Evolutionary conservation across 257 asterid genomes (phyloP), one percentile per base, ranked within the genome.

Genomic region (Solanum rostratum): DNA sequence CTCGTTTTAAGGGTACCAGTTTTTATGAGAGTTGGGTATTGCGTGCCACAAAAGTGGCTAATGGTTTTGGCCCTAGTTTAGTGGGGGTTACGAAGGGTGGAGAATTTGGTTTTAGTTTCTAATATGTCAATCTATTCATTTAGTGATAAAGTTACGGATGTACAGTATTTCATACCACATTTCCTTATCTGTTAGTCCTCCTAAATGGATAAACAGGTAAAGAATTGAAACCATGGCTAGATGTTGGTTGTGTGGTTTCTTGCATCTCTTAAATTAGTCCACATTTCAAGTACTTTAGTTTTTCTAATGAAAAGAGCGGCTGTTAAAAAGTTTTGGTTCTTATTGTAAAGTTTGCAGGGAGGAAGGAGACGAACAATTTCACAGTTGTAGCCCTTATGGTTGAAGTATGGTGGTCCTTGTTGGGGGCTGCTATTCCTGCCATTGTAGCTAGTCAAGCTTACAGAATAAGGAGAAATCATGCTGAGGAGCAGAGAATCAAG

Each of bases 321-420:
- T 9, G 60, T 76, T 76, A 49, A 76, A 27, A 14, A 76, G 62
- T 49, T 5, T 49, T 22, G 27, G 27, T 49, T 76, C 60, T 14
- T 46, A 24, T 49, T 76, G 81, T 49, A 4, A 73, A 49, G 55
- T 76, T 20, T 24, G 1, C 45, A 76, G 62, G 82, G 62, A 49
- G 62, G 59, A 76, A 49, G 62, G 27, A 76, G 43, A 20, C 45
- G 29, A 78, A 50, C 45, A 59, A 62, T 62, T 62, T 46, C 74
- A 6, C 60, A 81, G 55, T 46, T 80, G 24, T 78, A 85, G 84
- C 37, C 81, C 85, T 86, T 84, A 95, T 97, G 99, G 97, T 94
- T 86, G 99, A 97, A 68, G 94, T 89, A 83, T 93, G 98, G 99
- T 95, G 97, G 98, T 90, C 97, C n/a, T 80, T 97, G 57, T 88